phyloP scores from a whole-genome alignment of 768 basidiomycete genomes.

The Lentinula detonsa region DNA sequence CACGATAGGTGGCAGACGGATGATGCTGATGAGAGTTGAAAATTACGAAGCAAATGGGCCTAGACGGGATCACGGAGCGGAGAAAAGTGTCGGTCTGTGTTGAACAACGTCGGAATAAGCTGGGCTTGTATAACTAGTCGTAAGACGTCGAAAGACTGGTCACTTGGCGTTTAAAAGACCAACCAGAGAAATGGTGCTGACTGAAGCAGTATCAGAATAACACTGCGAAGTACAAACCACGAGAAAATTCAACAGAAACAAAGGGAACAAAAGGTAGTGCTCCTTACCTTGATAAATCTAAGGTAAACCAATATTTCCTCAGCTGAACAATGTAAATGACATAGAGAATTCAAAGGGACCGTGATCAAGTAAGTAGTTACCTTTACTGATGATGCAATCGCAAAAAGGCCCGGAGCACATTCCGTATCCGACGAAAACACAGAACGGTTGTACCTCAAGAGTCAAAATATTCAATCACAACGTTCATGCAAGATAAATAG shows the following conservation, averaged over 20 bases:
- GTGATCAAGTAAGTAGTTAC: not conserved
- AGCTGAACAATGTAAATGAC: not conserved
- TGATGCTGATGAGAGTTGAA: not conserved
- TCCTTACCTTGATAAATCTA: not conserved
- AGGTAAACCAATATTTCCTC: not conserved
- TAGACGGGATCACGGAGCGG: not conserved
- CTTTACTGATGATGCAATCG: not conserved
- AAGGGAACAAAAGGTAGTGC: not conserved
- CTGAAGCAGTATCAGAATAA: not conserved
- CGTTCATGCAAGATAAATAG: not conserved
- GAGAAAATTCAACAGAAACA: not conserved
- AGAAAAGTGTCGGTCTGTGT: not conserved
- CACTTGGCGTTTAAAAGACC: not conserved
- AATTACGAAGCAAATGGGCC: not conserved
- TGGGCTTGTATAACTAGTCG: not conserved
- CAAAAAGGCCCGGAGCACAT: not conserved
- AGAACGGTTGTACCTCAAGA: not conserved
- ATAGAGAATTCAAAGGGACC: not conserved
- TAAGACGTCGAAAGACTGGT: not conserved
- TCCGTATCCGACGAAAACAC: not conserved
- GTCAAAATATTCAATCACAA: not conserved
- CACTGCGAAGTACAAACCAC: not conserved
- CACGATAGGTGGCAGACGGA: not conserved
- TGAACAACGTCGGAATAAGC: not conserved
- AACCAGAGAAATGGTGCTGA: not conserved